phyloP scores from a whole-genome alignment of 331 rosid species.

The Pyrus hybrid region DNA sequence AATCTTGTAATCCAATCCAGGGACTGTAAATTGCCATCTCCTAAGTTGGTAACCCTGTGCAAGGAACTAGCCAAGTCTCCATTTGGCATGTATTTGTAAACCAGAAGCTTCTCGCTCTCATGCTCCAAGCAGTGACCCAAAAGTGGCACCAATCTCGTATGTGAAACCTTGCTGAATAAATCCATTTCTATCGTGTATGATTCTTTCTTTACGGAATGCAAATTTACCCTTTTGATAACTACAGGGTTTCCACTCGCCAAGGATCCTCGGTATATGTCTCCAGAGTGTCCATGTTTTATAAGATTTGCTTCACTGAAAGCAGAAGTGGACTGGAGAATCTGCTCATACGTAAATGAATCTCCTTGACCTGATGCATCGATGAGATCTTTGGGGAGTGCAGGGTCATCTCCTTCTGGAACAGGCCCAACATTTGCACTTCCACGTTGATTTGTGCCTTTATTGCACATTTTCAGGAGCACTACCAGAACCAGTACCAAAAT shows the following conservation, averaged over 20 bases:
- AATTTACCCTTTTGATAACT: constrained; percentile 66
- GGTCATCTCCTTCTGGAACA: constrained; percentile 30
- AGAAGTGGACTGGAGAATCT: constrained; percentile 46
- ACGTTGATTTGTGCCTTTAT: constrained; percentile 23
- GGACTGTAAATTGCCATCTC: constrained; percentile 42
- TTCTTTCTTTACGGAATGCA: constrained; percentile 39
- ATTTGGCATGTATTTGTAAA: constrained; percentile 79
- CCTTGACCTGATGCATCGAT: constrained; percentile 34
- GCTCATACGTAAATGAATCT: constrained; percentile 59
- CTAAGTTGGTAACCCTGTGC: constrained; percentile 34
- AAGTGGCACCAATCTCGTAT: constrained; percentile 66
- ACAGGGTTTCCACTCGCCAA: constrained; percentile 51
- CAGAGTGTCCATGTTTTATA: constrained; percentile 83
- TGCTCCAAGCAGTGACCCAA: constrained; percentile 81
- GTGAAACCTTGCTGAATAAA: constrained; percentile 66
- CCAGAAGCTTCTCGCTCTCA: constrained; percentile 61
- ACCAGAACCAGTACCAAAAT: constrained; percentile 43
- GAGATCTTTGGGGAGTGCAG: constrained; percentile 41
- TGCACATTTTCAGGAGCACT: constrained; percentile 32
- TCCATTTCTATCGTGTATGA: constrained; percentile 50
- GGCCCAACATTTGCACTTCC: constrained; percentile 40
- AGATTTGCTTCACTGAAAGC: constrained; percentile 63
- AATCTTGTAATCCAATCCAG: constrained; percentile 93
- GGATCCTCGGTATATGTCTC: constrained; percentile 59
- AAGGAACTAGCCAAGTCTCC: constrained; percentile 76